A percentile compares a stretch with the other conserved stretches of the same genome.
Evolutionary conservation across 257 asterid species (phyloP).

Genomic region (Plantago major): DNA sequence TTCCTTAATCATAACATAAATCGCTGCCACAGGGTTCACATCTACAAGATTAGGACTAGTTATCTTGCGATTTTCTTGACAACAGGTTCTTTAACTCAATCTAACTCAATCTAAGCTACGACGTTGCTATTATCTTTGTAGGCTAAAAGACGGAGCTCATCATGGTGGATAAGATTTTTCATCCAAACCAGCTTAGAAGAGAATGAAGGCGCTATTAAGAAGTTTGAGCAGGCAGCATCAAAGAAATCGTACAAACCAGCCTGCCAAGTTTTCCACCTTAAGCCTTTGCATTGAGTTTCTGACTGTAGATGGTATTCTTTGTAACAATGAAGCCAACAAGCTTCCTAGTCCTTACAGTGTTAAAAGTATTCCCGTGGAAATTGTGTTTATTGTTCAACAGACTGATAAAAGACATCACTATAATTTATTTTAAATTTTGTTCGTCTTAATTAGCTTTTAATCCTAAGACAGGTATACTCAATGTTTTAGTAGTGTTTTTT

Average conservation of each 20-base stretch:
- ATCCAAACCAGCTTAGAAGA: slow-evolving; percentile 74
- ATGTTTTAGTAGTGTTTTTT: too few relatives aligned
- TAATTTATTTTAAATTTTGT: slow-evolving; percentile 24
- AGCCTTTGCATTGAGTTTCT: slow-evolving; percentile 49
- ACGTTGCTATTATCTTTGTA: slow-evolving; percentile 10
- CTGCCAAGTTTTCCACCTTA: slow-evolving; percentile 92
- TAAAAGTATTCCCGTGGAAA: slow-evolving; percentile 24
- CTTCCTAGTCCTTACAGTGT: slow-evolving; percentile 24
- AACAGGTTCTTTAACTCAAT: too few relatives aligned
- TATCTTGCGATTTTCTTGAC: too few relatives aligned
- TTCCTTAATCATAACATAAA: too few relatives aligned
- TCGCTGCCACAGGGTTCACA: too few relatives aligned
- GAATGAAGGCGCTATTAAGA: slow-evolving; percentile 68
- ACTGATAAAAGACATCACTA: slow-evolving; percentile 19
- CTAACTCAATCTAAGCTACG: too few relatives aligned
- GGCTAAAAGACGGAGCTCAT: slow-evolving; percentile 79
- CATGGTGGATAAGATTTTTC: slow-evolving; percentile 90
- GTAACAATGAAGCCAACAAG: slow-evolving; percentile 17
- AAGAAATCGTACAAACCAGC: slow-evolving; percentile 45
- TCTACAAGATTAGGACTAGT: too few relatives aligned
- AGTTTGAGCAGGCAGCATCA: slow-evolving; percentile 63
- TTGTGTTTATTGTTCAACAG: slow-evolving; percentile 19
- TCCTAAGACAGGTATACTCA: too few relatives aligned
- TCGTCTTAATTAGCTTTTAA: slow-evolving; percentile 18
- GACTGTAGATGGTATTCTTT: slow-evolving; percentile 16